Evolutionary conservation across 129 eudicot species (phyloP), one percentile per base, ranked within the genome.

Genomic region (Deinandra increscens): DNA sequence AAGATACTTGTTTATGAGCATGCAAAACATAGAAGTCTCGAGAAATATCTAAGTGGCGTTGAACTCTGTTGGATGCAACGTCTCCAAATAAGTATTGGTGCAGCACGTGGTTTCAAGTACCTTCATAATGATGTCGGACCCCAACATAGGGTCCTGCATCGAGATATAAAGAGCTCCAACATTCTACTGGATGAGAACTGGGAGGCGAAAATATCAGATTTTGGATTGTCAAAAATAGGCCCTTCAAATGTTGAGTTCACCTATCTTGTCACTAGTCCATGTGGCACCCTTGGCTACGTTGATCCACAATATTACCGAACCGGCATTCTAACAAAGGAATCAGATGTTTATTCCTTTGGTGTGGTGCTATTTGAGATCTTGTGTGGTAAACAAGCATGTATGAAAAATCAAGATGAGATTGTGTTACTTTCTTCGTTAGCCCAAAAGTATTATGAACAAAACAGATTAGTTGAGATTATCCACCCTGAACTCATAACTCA

Each of bases 251-350:
- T 45, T 45, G 18, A 45, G 6, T 43, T 43, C 48, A 43, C 48
- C 10, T 43, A 10, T 43, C 48, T 43, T 43, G 51, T 45, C 48
- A 43, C 48, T 43, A 60, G 4, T 17, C 23, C 59, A 2, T 51
- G 59, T 51, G 59, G 59, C 59, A 51, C 59, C 59, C 5, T 51
- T 9, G 59, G 59, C 13, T 51, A 51, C 19, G 59, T 51, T 58
- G 64, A 58, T 29, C 64, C 64, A 1, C 18, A 58, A 12, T 58
- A 58, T 29, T 1, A 18, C 11, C 12, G 8, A 58, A 58, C 64
- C 10, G 64, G 38, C 4, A 58, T 1, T n/a, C 7, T 48, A 48
- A 48, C 54, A 5, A 48, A 48, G 20, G 54, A 48, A 48, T 14
- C 54, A 3, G 54, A 48, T 6, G 54, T 48, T 9, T 48, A 48